These are phyloP conservation scores for Yarrowia sp. DNA, from an alignment of 805 yeast species.

Conservation along the genomic window DNA sequence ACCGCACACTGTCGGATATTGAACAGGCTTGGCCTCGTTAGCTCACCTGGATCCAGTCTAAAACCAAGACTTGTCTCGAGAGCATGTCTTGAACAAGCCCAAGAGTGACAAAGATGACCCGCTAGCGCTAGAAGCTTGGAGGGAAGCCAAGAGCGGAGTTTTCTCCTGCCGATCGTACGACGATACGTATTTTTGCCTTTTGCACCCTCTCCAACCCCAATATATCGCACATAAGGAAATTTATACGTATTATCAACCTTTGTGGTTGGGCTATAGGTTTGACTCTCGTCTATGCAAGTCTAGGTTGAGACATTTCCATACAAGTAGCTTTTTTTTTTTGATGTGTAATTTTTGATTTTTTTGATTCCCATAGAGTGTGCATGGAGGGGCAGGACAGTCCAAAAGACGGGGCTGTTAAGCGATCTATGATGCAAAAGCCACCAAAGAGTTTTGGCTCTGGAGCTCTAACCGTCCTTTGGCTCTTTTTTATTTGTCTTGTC, in stretches of 20 bases:
- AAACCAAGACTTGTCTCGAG: neutral
- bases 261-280: neutral
- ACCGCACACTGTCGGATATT: neutral
- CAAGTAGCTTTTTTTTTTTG: neutral
- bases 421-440: too few species aligned
- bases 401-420: neutral
- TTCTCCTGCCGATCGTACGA: neutral
- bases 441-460: neutral
- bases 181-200: neutral
- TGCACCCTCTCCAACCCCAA: neutral
- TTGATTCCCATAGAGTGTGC: neutral
- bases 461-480: too few species aligned
- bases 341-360: too few species aligned
- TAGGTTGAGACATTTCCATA: slow-evolving; percentile 11
- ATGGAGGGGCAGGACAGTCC: neutral
- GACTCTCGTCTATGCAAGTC: slow-evolving; percentile 2
- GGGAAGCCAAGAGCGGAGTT: too few species aligned
- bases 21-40: neutral
- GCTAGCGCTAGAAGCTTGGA: neutral
- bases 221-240: too few species aligned
- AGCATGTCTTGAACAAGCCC: neutral
- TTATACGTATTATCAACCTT: neutral
- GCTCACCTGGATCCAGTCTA: neutral
- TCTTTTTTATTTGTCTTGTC: neutral
- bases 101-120: neutral